Conservation (phyloP, 345 rosid species). For the Noccaea bulbosa region DNA sequence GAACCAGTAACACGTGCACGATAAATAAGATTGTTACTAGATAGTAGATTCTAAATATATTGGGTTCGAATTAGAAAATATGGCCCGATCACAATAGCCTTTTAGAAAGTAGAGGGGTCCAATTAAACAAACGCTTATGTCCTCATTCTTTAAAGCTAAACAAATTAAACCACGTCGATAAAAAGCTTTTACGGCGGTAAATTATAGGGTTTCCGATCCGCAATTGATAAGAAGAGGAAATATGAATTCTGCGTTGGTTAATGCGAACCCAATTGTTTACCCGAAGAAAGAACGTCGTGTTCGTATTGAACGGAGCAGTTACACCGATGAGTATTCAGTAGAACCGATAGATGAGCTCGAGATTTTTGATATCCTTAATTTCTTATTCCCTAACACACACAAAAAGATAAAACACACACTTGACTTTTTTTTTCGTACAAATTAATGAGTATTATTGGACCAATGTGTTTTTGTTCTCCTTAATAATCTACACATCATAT, state of each 20-base stretch:
- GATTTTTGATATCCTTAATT: conserved; percentile 75
- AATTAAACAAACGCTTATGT: too few species aligned
- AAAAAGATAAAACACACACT: too few species aligned
- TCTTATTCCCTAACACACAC: not conserved
- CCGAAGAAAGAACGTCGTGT: conserved; percentile 61
- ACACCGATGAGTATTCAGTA: conserved; percentile 56
- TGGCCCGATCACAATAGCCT: too few species aligned
- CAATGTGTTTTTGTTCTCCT: conserved; percentile 27
- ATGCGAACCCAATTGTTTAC: conserved; percentile 71
- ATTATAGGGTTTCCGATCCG: too few species aligned
- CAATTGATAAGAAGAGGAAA: not conserved
- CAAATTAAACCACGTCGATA: too few species aligned
- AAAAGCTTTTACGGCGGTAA: too few species aligned
- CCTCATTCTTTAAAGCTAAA: too few species aligned
- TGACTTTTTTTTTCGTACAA: not conserved
- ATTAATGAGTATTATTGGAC: not conserved
- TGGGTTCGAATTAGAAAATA: too few species aligned
- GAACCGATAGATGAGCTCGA: conserved; percentile 78
- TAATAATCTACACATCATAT: conserved; percentile 67
- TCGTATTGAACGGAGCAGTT: conserved; percentile 40
- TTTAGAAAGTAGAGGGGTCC: too few species aligned
- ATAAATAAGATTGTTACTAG: too few species aligned
- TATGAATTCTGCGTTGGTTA: conserved; percentile 66
- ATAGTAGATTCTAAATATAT: too few species aligned
- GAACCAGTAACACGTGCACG: too few species aligned